Base-by-base conservation (phyloP, 371 early-diverging fungal species). In the Mortierella sp. region DNA sequence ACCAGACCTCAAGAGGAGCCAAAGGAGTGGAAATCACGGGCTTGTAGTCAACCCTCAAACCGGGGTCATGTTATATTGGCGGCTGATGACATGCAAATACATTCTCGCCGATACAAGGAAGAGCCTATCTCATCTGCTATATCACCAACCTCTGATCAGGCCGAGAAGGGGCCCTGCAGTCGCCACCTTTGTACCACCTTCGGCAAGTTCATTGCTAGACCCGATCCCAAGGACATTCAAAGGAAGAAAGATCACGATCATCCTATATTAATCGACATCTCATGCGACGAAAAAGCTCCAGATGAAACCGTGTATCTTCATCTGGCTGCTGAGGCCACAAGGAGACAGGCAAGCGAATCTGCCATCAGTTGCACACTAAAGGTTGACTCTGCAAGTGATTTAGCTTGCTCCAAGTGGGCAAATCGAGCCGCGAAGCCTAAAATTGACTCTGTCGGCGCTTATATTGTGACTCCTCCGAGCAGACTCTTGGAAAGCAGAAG, bases 381-480 rank as follows among this genome's bases (percentile, higher is more conserved):
- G 10, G 1, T 40, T 22, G 62, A 37, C 30, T 10, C 61, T 9
- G 5, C 35, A 22, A 20, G 14, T 6, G 62, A 62, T 43, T 18
- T 43, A 26, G n/a, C n/a, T 16, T n/a, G 45, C 26, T 62, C 62
- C n/a, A 62, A 24, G 26, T 62, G 62, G 62, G 54, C 54, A 26
- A 54, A 11, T 1, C 54, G 26, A 54, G 9, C 26, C 5, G 8
- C 49, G 1, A 18, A 47, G 49, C 49, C 20, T 47, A 47, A 47
- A 47, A 5, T 47, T 47, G 20, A 47, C 5, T 14, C 49, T 47
- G 20, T 14, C 5, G 43, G 43, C 9, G 9, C 43, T 9, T 14
- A 9, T 11, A 40, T 11, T 47, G 20, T 18, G 9, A 12, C 5
- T 28, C 11, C 24, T 1, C 2, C 26, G 8, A 26, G 54, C 22